Evolutionary conservation across 2,329 filamentous ascomycete species (phyloP).

Genomic region (Cadophora luteo-olivacea): DNA sequence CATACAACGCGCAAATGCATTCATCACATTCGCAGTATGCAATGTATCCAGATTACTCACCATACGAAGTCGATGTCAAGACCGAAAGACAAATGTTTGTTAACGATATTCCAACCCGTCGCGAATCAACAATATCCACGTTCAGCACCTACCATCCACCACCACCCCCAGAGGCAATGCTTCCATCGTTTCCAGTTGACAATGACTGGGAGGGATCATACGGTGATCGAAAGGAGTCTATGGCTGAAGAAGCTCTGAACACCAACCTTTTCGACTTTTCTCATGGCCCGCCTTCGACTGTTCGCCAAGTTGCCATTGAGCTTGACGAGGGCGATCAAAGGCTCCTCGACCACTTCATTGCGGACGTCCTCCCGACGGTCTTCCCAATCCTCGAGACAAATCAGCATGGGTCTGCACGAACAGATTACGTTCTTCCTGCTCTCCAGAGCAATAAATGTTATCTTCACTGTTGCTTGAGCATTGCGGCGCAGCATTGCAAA

Average conservation of each 20-base stretch:
- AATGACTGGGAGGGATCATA: constrained; percentile 78
- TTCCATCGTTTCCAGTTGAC: constrained; percentile 67
- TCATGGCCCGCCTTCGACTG: constrained; percentile 67
- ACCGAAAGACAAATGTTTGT: constrained; percentile 94
- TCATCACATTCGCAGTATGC: constrained; percentile 54
- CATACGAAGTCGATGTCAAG: constrained; percentile 95
- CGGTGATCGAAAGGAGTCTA: constrained; percentile 69
- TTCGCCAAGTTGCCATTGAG: constrained; percentile 75
- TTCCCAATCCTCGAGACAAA: constrained; percentile 93
- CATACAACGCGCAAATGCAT: constrained; percentile 68
- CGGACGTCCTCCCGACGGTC: constrained; percentile 84
- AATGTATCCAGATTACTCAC: constrained; percentile 66
- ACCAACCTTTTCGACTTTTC: constrained; percentile 85
- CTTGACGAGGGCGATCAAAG: constrained; percentile 88
- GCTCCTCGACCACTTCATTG: constrained; percentile 88
- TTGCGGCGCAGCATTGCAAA: constrained; percentile 91
- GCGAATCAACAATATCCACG: constrained; percentile 87
- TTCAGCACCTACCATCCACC: constrained; percentile 91
- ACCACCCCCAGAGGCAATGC: constrained; percentile 70
- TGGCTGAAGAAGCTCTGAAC: constrained; percentile 67
- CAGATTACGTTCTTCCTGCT: constrained; percentile 84
- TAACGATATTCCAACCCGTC: constrained; percentile 84
- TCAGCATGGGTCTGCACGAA: constrained; percentile 81
- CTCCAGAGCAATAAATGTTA: constrained; percentile 92
- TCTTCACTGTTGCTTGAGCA: constrained; percentile 93